phyloP scores from a whole-genome alignment of 2,329 filamentous ascomycete species.

The Huntiella bhutanensis region DNA sequence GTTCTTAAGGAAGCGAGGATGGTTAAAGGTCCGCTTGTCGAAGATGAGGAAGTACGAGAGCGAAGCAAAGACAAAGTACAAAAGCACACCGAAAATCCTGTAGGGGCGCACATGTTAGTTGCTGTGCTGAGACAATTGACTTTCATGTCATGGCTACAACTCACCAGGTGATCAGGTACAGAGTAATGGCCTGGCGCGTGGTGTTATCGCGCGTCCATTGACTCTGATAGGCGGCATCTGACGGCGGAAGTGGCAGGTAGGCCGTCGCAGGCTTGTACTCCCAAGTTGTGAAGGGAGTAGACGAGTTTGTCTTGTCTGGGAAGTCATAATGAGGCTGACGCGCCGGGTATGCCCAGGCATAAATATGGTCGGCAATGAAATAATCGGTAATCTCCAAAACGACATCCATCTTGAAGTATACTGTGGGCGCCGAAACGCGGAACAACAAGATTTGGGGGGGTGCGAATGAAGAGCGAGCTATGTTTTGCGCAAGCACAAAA shows the following conservation, averaged over 20 bases:
- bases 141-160: slow-evolving; percentile 15
- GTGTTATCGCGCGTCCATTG: slow-evolving; percentile 59
- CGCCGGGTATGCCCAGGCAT: slow-evolving; percentile 50
- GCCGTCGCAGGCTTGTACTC: slow-evolving; percentile 54
- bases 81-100: slow-evolving; percentile 67
- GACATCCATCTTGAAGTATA: slow-evolving; percentile 55
- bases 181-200: slow-evolving; percentile 50
- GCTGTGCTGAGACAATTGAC: not conserved
- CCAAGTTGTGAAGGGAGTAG: slow-evolving; percentile 44
- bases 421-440: too few species aligned
- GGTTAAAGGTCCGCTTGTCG: slow-evolving; percentile 72
- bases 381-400: slow-evolving; percentile 73
- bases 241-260: slow-evolving; percentile 50
- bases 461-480: too few species aligned
- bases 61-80: slow-evolving; percentile 71
- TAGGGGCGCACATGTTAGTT: not conserved
- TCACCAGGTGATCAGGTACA: slow-evolving; percentile 78
- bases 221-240: slow-evolving; percentile 61
- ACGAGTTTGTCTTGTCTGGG: slow-evolving; percentile 28
- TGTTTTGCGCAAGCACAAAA: too few species aligned
- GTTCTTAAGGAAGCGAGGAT: slow-evolving; percentile 90
- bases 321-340: slow-evolving; percentile 33
- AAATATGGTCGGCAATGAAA: slow-evolving; percentile 61
- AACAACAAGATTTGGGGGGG: not conserved
- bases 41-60: slow-evolving; percentile 80